These are phyloP conservation scores for Saccharomycopsis fibuligera DNA, from an alignment of 805 yeast species.

Conservation along the genomic window DNA sequence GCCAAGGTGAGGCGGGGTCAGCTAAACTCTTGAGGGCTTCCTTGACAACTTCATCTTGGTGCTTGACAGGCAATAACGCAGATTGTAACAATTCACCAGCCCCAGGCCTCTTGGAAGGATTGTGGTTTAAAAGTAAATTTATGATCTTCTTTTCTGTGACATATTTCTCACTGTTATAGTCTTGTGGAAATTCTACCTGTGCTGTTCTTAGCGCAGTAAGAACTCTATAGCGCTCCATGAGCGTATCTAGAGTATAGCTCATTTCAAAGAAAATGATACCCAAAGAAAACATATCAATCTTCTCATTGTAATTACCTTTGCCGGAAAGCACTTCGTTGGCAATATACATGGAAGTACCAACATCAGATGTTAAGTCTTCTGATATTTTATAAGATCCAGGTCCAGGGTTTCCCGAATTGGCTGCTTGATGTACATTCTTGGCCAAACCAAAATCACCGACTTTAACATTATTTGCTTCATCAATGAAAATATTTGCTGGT, in stretches of 20 bases:
- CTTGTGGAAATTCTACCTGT: constrained; percentile 61
- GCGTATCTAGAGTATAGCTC: constrained; percentile 79
- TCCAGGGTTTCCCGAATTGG: constrained; percentile 23
- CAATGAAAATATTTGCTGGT: constrained; percentile 94
- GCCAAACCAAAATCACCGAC: constrained; percentile 98
- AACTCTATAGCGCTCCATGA: constrained; percentile 84
- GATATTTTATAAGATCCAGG: constrained; percentile 27
- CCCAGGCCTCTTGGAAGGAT: constrained; percentile 71
- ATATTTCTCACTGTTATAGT: constrained; percentile 48
- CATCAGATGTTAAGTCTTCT: constrained; percentile 83
- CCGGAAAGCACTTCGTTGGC: constrained; percentile 83
- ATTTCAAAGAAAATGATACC: constrained; percentile 95
- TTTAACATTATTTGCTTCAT: constrained; percentile 79
- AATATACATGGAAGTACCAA: constrained; percentile 90
- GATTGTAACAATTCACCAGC: constrained; percentile 72
- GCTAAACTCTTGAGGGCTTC: constrained; percentile 82
- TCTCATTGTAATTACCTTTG: constrained; percentile 73
- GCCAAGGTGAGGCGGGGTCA: constrained; percentile 92
- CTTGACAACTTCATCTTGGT: constrained; percentile 82
- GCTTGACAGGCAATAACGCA: constrained; percentile 81
- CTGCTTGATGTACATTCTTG: constrained; percentile 64
- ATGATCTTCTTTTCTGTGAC: constrained; percentile 64
- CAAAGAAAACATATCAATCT: constrained; percentile 91
- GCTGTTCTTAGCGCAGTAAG: constrained; percentile 57
- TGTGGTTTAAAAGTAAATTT: constrained; percentile 62